Evolutionary conservation across 192 early-diverging fungal species (phyloP).

Genomic region (Podila epigama): DNA sequence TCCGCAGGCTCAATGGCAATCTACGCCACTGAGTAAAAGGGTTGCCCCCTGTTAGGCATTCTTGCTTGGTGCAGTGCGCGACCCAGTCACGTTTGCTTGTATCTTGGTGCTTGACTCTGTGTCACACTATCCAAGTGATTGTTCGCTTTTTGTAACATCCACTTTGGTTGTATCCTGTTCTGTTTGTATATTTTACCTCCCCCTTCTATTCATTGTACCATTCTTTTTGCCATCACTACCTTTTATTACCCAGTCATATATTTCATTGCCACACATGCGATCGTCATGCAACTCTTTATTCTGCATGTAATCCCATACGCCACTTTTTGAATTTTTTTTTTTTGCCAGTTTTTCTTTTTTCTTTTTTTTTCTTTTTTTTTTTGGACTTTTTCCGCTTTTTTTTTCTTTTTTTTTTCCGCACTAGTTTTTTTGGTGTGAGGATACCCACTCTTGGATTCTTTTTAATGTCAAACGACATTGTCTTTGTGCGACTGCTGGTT

Average conservation of each 20-base stretch:
- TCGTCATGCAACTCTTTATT: neutral
- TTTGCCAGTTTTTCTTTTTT: conserved; percentile 5
- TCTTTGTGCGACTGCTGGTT: neutral
- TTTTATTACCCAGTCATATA: conserved; percentile 8
- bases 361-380: conserved; percentile 5
- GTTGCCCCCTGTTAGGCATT: neutral
- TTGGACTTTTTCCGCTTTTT: neutral
- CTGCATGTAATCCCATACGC: neutral
- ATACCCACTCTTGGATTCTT: neutral
- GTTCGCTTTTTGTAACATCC: neutral
- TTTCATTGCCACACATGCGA: neutral
- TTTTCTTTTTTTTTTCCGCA: neutral
- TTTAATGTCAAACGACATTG: neutral
- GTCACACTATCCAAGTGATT: neutral
- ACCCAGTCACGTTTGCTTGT: conserved; percentile 5
- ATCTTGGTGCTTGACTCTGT: conserved; percentile 1
- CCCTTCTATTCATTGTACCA: neutral
- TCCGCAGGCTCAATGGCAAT: conserved; percentile 15
- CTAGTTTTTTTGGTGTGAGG: neutral
- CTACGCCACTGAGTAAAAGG: conserved; percentile 28
- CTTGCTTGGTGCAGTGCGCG: too few species aligned
- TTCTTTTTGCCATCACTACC: neutral
- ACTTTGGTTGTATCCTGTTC: neutral
- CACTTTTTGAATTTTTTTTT: conserved; percentile 7
- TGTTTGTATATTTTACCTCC: conserved; percentile 4